phyloP scores from a whole-genome alignment of 2,329 filamentous ascomycete species.

The Cladophialophora exuberans region DNA sequence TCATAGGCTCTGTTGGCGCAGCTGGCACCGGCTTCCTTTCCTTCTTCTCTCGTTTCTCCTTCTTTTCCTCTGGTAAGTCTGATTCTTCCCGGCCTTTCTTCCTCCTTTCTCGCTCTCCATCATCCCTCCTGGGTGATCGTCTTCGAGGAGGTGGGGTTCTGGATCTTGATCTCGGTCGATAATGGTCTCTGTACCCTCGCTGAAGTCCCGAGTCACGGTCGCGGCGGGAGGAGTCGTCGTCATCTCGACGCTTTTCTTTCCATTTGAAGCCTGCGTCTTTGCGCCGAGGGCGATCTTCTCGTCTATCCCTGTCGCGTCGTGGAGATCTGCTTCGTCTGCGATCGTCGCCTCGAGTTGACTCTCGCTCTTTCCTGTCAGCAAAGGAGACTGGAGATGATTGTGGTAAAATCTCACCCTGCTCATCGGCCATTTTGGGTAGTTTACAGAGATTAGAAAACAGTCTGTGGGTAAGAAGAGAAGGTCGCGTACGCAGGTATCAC shows the following conservation, averaged over 20 bases:
- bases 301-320: conserved; percentile 38
- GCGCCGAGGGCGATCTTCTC: conserved; percentile 42
- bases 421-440: conserved; percentile 24
- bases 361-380: conserved; percentile 30
- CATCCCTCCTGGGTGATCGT: conserved; percentile 20
- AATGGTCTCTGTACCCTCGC: conserved; percentile 53
- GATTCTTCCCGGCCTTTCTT: conserved; percentile 30
- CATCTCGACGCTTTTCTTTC: conserved; percentile 54
- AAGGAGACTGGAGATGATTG: conserved; percentile 5
- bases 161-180: conserved; percentile 43
- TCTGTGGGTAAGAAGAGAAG: too few relatives aligned
- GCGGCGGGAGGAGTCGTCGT: conserved; percentile 38
- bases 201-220: conserved; percentile 55
- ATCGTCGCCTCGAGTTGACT: conserved; percentile 31
- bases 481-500: too few relatives aligned
- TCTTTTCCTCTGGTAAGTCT: conserved; percentile 28
- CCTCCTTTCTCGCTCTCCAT: conserved; percentile 34
- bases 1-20: conserved; percentile 73
- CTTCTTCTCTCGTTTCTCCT: conserved; percentile 36
- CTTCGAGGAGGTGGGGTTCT: conserved; percentile 36
- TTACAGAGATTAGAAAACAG: too few relatives aligned
- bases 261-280: conserved; percentile 52
- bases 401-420: conserved; percentile 23
- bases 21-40: conserved; percentile 36
- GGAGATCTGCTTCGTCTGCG: conserved; percentile 51